Base-by-base conservation (phyloP, 305 asterid species). In the Withania somnifera region DNA sequence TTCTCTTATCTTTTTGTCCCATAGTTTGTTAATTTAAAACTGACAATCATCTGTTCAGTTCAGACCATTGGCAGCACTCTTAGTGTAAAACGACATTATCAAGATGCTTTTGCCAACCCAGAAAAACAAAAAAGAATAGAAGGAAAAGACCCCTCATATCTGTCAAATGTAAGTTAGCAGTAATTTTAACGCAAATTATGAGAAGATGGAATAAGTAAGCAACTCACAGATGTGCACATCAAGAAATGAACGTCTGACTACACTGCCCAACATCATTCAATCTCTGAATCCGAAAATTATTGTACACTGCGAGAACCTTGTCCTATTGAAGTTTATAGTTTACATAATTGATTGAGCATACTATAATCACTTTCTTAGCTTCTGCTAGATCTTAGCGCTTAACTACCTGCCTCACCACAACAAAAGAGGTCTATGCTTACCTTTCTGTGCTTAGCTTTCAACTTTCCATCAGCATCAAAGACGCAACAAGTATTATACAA, bases 391-490 rank as follows among this genome's bases (percentile, higher is more conserved):
- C 58, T 42, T 47, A 71, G 14, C 20, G 78, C 34, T 42, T 6
- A 71, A 36, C 14, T 45, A 71, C 78, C 32, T 6, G 20, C 57
- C 13, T 80, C 32, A 26, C 63, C 26, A 60, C n/a, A 60, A 20
- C 54, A 26, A 28, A 34, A 63, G 71, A 53, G 32, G 30, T 68
- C 2, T 19, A 64, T 47, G 63, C 64, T 86, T 88, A 96, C 99
- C 99, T 96, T 96, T 77, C 97, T 91, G 82, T 96, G 99, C 84
- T 96, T 96, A 84, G 97, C 99, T 87, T 90, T 92, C 85, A 96
- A 88, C 87, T 91, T 89, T 80, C 99, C 99, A 73, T 93, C 97
- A 76, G 94, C 86, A 79, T 91, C 98, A 83, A 90, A 94, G 68
- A 96, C 92, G 84, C 99, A 96, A 83, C 99, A 94, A 26, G 99